Conservation (phyloP, 139 green algal species). For the Chlamydomonas sphaeroides region DNA sequence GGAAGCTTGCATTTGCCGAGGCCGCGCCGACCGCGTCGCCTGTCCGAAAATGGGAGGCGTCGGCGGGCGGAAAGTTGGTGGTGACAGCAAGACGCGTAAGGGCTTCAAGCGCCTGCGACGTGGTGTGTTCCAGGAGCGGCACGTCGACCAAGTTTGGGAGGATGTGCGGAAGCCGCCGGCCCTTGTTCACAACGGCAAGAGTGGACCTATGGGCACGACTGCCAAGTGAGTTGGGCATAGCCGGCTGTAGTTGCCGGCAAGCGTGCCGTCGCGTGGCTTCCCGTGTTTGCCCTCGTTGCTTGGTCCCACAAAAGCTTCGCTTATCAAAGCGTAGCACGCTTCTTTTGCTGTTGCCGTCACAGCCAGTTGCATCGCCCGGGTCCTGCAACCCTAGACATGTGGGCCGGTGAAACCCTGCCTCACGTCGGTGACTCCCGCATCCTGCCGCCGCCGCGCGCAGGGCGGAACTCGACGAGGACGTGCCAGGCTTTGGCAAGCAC, state of each 20-base stretch:
- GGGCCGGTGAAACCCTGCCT: too few relatives aligned
- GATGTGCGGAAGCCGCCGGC: conserved; percentile 74
- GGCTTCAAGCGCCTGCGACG: conserved; percentile 62
- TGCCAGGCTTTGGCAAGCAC: conserved; percentile 72
- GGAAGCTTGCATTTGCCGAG: too few relatives aligned
- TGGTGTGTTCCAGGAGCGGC: conserved; percentile 68
- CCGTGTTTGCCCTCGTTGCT: too few relatives aligned
- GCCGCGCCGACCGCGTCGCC: too few relatives aligned
- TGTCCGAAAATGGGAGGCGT: conserved; percentile 20
- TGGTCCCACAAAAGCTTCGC: too few relatives aligned
- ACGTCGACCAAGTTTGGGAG: conserved; percentile 89
- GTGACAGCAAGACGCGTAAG: conserved; percentile 59
- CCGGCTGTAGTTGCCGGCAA: too few relatives aligned
- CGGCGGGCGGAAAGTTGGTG: conserved; percentile 49
- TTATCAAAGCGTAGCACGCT: too few relatives aligned
- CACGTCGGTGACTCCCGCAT: too few relatives aligned
- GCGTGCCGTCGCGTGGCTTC: too few relatives aligned
- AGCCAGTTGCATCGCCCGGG: too few relatives aligned
- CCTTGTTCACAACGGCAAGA: conserved; percentile 69
- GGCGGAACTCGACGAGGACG: conserved; percentile 79
- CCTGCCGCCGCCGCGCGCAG: conserved; percentile 47
- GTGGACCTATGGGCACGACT: conserved; percentile 78
- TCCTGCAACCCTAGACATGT: too few relatives aligned
- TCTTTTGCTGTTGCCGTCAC: too few relatives aligned
- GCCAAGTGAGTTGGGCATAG: conserved; percentile 54